Base-by-base conservation (phyloP, 306 rosid genomes). In the Cicer arietinum region DNA sequence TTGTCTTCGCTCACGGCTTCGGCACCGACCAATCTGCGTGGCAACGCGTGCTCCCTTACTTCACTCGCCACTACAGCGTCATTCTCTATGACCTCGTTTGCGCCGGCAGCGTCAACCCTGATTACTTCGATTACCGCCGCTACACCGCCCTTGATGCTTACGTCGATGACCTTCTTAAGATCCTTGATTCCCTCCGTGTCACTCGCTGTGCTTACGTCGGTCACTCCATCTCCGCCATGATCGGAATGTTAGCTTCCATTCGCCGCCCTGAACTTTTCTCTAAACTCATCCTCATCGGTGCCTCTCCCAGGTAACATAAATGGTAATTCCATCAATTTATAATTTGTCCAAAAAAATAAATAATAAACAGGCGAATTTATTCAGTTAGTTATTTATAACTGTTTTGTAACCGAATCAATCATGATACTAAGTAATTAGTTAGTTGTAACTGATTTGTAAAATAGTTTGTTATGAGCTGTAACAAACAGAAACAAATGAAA, bases 1-100 rank as follows among this genome's bases (percentile, higher is more conserved):
- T 94, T 1, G 93, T 94, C 42, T 71, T 94, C 5, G 92, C 96
- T 18, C 99, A 94, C 54, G 99, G 99, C 30, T 76, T 84, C 81
- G 97, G 99, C 75, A 94, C 99, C n/a, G 99, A 94, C 84, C 97
- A 94, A 63, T 94, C 99, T 0, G 99, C 91, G 3, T 92, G 99
- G 99, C 85, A 89, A 60, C 92, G 94, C 30, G 83, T 94, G 35
- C 88, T 90, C 13, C 97, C 97, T 2, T 85, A 70, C 81, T 89
- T 94, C 80, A 87, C 88, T 0, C 89, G 89, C 1, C 8, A 51
- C 64, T 90, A 90, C 88, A 86, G 86, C 5, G 92, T 94, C 89
- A 79, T 94, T 56, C 92, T 91, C 43, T 92, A 90, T 71, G 99
- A 94, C 88, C 97, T 94, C 11, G 99, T 91, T n/a, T 94, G 97